A percentile compares a stretch with the other conserved stretches of the same genome.
Conservation (phyloP, 2,329 filamentous ascomycete species). For the Fusarium tricinctum region DNA sequence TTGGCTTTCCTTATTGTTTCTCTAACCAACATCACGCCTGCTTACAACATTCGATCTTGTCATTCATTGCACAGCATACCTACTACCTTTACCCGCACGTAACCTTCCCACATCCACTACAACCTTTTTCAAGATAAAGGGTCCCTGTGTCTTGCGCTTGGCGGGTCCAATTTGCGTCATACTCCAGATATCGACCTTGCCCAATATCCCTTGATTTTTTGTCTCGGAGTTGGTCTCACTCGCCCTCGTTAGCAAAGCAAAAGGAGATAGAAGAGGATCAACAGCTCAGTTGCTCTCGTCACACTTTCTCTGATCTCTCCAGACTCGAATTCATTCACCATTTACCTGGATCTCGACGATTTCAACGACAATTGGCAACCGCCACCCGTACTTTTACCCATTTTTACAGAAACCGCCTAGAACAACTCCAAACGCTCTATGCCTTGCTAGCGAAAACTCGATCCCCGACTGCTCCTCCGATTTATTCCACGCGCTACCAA, state of each 20-base stretch:
- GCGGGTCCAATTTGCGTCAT: slow-evolving; percentile 48
- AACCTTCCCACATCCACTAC: slow-evolving; percentile 29
- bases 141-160: slow-evolving; percentile 46
- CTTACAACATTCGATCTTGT: neutral
- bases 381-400: slow-evolving; percentile 1
- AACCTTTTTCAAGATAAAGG: slow-evolving; percentile 41
- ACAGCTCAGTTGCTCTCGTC: slow-evolving; percentile 8
- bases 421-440: slow-evolving; percentile 34
- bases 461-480: slow-evolving; percentile 33
- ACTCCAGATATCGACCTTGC: slow-evolving; percentile 35
- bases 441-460: slow-evolving; percentile 40
- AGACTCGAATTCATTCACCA: neutral
- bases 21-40: slow-evolving; percentile 14
- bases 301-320: neutral
- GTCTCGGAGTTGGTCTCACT: slow-evolving; percentile 29
- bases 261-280: slow-evolving; percentile 4
- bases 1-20: slow-evolving; percentile 5
- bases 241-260: slow-evolving; percentile 19
- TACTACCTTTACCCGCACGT: slow-evolving; percentile 18
- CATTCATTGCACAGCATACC: slow-evolving; percentile 18
- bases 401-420: slow-evolving; percentile 24
- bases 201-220: slow-evolving; percentile 34
- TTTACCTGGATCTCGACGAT: slow-evolving; percentile 1
- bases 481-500: slow-evolving; percentile 31
- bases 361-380: slow-evolving; percentile 17